These are phyloP conservation scores for Fusarium poae DNA, from an alignment of 2,329 filamentous ascomycete genomes.

Conservation along the genomic window DNA sequence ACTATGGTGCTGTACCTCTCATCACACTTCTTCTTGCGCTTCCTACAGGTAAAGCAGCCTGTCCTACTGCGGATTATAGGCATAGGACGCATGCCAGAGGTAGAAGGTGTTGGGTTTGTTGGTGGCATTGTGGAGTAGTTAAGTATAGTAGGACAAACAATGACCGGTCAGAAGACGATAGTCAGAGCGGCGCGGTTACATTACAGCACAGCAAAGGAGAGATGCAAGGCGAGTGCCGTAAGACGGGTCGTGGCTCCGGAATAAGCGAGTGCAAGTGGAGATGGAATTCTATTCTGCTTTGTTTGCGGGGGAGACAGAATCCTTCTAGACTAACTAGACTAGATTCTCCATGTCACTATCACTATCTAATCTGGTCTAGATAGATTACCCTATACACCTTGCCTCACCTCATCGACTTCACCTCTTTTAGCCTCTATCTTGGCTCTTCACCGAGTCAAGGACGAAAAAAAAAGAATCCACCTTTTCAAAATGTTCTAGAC, in stretches of 20 bases:
- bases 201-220: slow-evolving; percentile 1
- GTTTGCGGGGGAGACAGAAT: slow-evolving; percentile 31
- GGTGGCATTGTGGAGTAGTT: slow-evolving; percentile 14
- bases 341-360: neutral
- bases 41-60: slow-evolving; percentile 64
- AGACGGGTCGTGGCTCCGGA: slow-evolving; percentile 40
- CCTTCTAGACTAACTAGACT: too few relatives aligned
- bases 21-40: slow-evolving; percentile 68
- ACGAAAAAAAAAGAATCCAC: neutral
- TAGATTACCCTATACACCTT: slow-evolving; percentile 35
- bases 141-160: neutral
- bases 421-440: too few relatives aligned
- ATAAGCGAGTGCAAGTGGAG: slow-evolving; percentile 40
- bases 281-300: slow-evolving; percentile 8
- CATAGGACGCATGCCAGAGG: slow-evolving; percentile 48
- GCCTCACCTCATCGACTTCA: neutral
- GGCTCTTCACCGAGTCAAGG: slow-evolving; percentile 14
- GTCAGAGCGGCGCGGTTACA: slow-evolving; percentile 23
- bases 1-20: slow-evolving; percentile 51
- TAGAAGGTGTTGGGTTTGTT: slow-evolving; percentile 21
- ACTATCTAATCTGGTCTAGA: neutral
- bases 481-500: slow-evolving; percentile 24
- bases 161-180: neutral
- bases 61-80: slow-evolving; percentile 56
- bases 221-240: slow-evolving; percentile 21